These are phyloP conservation scores for Cetradonia linearis DNA, from an alignment of 495 filamentous ascomycete species.

Conservation along the genomic window DNA sequence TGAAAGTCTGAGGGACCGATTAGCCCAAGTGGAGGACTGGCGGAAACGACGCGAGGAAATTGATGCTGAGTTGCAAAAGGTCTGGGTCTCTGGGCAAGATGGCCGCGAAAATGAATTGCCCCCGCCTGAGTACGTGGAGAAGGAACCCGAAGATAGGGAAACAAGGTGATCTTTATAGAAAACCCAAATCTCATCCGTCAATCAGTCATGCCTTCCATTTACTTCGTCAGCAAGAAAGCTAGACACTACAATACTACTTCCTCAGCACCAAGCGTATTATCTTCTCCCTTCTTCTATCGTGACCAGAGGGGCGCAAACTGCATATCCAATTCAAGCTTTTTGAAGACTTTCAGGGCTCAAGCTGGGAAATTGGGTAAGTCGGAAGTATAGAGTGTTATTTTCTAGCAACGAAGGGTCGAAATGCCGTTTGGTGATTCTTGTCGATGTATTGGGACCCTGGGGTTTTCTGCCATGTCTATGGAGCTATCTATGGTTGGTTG, in stretches of 20 bases:
- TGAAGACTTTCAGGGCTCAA: neutral
- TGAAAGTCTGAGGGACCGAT: slow-evolving; percentile 63
- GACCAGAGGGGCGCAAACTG: neutral
- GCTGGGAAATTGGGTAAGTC: neutral
- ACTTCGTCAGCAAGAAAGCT: neutral
- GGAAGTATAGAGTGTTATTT: too few species aligned
- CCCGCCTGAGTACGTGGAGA: slow-evolving; percentile 11
- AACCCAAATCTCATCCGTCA: neutral
- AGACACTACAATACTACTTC: neutral
- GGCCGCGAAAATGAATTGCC: slow-evolving; percentile 22
- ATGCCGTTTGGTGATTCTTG: too few species aligned
- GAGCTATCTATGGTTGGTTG: too few species aligned
- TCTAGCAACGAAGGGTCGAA: too few species aligned
- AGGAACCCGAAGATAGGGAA: neutral
- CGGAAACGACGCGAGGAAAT: slow-evolving; percentile 70
- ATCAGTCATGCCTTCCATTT: neutral
- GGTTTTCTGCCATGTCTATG: too few species aligned
- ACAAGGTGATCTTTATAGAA: neutral
- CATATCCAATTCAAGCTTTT: neutral
- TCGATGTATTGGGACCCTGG: too few species aligned
- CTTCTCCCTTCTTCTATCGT: neutral
- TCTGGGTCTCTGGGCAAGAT: slow-evolving; percentile 39
- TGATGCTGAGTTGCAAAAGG: slow-evolving; percentile 52
- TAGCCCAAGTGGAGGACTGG: slow-evolving; percentile 76
- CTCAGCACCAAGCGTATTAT: too few species aligned